Evolutionary conservation across 2,329 filamentous ascomycete species (phyloP), one percentile per base, ranked within the genome.

Genomic region (Thielaviopsis ethacetica): DNA sequence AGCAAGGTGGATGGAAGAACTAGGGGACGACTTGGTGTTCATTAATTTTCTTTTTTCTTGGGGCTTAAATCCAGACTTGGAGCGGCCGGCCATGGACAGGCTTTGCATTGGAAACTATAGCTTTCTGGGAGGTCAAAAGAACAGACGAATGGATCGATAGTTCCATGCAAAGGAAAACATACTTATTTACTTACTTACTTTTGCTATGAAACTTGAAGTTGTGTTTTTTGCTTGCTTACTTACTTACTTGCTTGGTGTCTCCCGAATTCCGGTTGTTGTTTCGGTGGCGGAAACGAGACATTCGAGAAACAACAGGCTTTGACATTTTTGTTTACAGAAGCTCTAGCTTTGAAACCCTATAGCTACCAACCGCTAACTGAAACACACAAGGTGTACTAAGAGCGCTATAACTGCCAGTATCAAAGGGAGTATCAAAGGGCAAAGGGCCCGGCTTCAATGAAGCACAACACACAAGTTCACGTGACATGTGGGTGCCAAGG

Each of bases 31-130:
- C 9, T 4, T 27, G 26, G 4, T 4, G 26, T 4, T 27, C 9
- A 17, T 41, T 3, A 13, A 41, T 41, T 12, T 13, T 12, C 12
- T 13, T 41, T 13, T 12, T 41, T 41, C 13, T 41, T 17, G 3
- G 38, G 38, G 30, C 12, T 34, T 34, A 6, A 41, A 17, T 41
- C 10, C 38, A 41, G 38, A 59, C 52, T 56, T 55, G 34, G 27
- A 24, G 15, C 38, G 41, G 21, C 19, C 24, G 24, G 57, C n/a
- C 47, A 47, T 27, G 52, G 22, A 21, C 38, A 54, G 57, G 57
- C 57, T 56, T 59, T 59, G 57, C 57, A 59, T 55, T 59, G 54
- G 22, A 51, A 59, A 49, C 53, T 27, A 53, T 34, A 51, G 30
- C 26, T 34, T 24, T 27, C 30, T 15, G n/a, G 38, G 27, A 30